These are phyloP conservation scores for Zizania latifolia DNA, from an alignment of 176 grass and related monocot species.

Conservation along the genomic window DNA sequence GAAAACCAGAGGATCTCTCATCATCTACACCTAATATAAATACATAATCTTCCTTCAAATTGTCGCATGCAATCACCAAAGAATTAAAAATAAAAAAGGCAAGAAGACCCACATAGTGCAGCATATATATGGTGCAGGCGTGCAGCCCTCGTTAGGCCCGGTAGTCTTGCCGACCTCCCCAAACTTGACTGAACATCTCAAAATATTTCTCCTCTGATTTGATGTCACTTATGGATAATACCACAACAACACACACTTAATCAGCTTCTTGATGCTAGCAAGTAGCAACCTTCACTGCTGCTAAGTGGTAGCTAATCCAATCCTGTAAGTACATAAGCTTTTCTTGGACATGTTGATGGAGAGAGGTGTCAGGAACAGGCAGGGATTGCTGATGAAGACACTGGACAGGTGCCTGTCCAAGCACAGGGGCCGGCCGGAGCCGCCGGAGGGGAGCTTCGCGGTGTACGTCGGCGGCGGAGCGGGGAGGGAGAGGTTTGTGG, in stretches of 20 bases:
- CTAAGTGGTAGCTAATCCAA: background rate
- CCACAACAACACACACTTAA: background rate
- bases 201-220: background rate
- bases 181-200: background rate
- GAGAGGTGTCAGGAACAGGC: constrained; percentile 2
- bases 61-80: background rate
- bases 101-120: background rate
- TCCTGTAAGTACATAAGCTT: background rate
- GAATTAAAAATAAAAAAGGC: background rate
- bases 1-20: background rate
- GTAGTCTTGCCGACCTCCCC: background rate
- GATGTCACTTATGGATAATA: background rate
- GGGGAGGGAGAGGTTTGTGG: constrained; percentile 40
- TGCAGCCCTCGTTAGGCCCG: background rate
- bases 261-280: background rate
- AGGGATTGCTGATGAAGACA: constrained; percentile 30
- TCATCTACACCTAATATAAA: background rate
- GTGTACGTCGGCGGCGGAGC: constrained; percentile 47
- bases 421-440: background rate
- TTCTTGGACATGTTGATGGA: background rate
- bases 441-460: constrained; percentile 28
- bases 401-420: constrained; percentile 38
- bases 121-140: background rate
- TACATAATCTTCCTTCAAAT: background rate
- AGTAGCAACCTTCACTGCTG: background rate